phyloP scores from a whole-genome alignment of 768 basidiomycete species.

The Pleurotus salmoneostramineus region DNA sequence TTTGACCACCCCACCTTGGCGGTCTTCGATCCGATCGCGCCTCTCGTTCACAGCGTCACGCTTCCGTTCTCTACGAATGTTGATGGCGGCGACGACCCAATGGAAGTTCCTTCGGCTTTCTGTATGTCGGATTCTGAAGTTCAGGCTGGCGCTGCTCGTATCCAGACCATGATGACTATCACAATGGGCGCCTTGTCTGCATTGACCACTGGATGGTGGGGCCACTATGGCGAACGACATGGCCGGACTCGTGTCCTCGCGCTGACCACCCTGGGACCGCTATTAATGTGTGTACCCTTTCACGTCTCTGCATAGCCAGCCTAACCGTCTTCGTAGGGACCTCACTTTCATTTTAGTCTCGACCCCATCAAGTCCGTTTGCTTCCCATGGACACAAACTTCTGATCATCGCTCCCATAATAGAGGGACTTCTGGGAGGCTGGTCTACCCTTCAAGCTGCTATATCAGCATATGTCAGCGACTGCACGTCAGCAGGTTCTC shows the following conservation, averaged over 20 bases:
- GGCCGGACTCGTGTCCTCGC: constrained; percentile 81
- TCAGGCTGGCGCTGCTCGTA: constrained; percentile 62
- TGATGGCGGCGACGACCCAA: constrained; percentile 29
- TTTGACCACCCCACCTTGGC: constrained; percentile 19
- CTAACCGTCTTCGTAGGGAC: constrained; percentile 58
- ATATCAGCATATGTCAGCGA: constrained; percentile 83
- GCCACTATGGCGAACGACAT: constrained; percentile 71
- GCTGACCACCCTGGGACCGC: constrained; percentile 58
- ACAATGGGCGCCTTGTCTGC: constrained; percentile 79
- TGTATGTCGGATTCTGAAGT: constrained; percentile 52
- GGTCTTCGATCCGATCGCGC: constrained; percentile 11
- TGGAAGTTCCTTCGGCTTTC: constrained; percentile 29
- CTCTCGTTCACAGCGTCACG: constrained; percentile 8
- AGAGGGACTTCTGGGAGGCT: constrained; percentile 83
- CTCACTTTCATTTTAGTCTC: constrained; percentile 82
- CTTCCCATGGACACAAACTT: constrained; percentile 68
- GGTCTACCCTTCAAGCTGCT: constrained; percentile 71
- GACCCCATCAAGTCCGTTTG: constrained; percentile 56
- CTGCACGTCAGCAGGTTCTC: constrained; percentile 80
- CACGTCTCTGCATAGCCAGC: too few relatives aligned
- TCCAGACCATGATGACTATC: constrained; percentile 75
- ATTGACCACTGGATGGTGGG: constrained; percentile 89
- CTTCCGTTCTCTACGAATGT: constrained; percentile 8
- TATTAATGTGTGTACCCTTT: constrained; percentile 37
- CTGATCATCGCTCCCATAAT: constrained; percentile 76